Conservation (phyloP, 768 basidiomycete genomes). For the Lactarius vividus region DNA sequence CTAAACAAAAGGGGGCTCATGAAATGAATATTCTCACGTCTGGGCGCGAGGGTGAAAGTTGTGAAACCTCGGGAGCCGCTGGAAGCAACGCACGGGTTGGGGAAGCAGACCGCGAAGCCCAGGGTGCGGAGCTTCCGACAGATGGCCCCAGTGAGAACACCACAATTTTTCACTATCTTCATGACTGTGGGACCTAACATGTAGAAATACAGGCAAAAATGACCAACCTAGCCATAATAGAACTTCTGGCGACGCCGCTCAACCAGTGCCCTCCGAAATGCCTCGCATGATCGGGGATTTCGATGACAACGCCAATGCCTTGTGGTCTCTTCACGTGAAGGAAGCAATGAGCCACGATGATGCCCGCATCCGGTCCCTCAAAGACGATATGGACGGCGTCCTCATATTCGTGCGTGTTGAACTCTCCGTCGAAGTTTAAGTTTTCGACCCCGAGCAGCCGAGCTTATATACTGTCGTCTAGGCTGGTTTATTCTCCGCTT, state of each 20-base stretch:
- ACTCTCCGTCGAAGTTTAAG: no score
- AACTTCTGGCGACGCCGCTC: not conserved
- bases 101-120: not conserved
- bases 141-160: not conserved
- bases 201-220: not conserved
- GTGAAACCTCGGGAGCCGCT: not conserved
- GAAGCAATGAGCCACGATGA: no score
- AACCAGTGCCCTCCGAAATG: not conserved
- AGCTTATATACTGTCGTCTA: not conserved
- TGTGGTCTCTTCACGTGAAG: slow-evolving; percentile 12
- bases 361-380: no score
- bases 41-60: no score
- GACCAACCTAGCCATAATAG: not conserved
- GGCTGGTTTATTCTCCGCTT: slow-evolving; percentile 19
- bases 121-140: not conserved
- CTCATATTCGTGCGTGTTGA: no score
- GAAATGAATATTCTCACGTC: not conserved
- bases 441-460: no score
- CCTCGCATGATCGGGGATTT: slow-evolving; percentile 1
- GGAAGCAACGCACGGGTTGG: not conserved
- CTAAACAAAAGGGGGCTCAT: not conserved
- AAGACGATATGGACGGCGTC: no score
- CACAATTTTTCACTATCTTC: not conserved
- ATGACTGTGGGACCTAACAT: not conserved
- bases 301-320: not conserved